phyloP scores from a whole-genome alignment of 345 rosid genomes.

The Geranium rotundifolium region DNA sequence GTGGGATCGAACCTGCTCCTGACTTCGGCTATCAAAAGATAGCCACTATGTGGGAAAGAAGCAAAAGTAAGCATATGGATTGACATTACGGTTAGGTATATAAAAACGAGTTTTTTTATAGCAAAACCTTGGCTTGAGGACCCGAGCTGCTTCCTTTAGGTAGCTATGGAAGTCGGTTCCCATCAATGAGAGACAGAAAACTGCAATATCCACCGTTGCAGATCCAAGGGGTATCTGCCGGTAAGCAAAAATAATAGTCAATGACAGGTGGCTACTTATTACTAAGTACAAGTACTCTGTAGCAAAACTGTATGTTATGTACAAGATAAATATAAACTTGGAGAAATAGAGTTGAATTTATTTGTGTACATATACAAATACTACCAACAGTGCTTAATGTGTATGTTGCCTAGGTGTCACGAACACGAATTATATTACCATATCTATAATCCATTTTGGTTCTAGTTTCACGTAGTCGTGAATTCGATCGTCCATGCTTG shows the following conservation, averaged over 20 bases:
- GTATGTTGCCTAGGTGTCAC: no score
- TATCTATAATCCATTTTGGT: no score
- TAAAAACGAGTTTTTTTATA: constrained; percentile 1
- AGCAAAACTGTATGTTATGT: no score
- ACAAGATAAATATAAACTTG: no score
- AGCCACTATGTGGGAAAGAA: constrained; percentile 41
- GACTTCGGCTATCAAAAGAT: constrained; percentile 94
- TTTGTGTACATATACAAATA: no score
- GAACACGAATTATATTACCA: no score
- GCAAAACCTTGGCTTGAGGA: constrained; percentile 74
- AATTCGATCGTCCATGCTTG: no score
- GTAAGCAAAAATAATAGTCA: constrained; percentile 6
- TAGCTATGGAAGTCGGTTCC: constrained; percentile 72
- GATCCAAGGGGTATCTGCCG: constrained; percentile 61
- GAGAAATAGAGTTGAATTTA: no score
- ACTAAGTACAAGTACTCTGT: no score
- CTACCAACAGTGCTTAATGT: no score
- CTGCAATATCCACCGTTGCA: constrained; percentile 68
- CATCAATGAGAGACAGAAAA: constrained; percentile 93
- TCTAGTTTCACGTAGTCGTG: no score
- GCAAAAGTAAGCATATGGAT: constrained; percentile 2
- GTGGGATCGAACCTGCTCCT: constrained; percentile 92
- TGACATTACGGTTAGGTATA: not conserved
- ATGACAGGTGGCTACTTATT: not conserved
- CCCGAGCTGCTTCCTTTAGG: constrained; percentile 73